phyloP scores from a whole-genome alignment of 2,329 filamentous ascomycete genomes.

The Didymosphaeria variabile region DNA sequence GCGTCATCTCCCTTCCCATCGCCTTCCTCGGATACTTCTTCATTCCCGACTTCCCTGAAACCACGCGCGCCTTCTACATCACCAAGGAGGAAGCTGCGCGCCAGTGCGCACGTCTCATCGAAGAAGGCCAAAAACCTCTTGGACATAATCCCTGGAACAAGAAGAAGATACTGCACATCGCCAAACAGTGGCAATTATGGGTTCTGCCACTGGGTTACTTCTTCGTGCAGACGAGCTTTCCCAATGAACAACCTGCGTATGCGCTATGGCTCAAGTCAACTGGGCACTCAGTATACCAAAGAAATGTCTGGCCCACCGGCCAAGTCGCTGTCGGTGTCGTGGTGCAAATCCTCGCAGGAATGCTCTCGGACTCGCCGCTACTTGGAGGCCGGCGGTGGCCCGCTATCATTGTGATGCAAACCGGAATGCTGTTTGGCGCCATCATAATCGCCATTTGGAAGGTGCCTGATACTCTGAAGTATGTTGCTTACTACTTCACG shows the following conservation, averaged over 20 bases:
- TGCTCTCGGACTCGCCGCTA: slow-evolving; percentile 36
- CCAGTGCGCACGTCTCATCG: slow-evolving; percentile 32
- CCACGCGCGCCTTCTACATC: slow-evolving; percentile 49
- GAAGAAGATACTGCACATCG: slow-evolving; percentile 54
- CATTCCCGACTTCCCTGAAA: slow-evolving; percentile 39
- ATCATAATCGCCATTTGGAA: slow-evolving; percentile 57
- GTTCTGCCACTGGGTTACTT: slow-evolving; percentile 58
- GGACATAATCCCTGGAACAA: slow-evolving; percentile 50
- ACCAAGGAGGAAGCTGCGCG: slow-evolving; percentile 34
- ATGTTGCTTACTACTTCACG: slow-evolving; percentile 35
- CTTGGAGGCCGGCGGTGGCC: slow-evolving; percentile 40
- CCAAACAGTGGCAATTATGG: slow-evolving; percentile 60
- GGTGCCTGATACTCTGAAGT: slow-evolving; percentile 57
- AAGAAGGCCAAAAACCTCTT: slow-evolving; percentile 43
- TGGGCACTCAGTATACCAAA: slow-evolving; percentile 55
- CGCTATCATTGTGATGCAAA: slow-evolving; percentile 52
- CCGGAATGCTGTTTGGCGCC: slow-evolving; percentile 51
- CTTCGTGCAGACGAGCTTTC: slow-evolving; percentile 45
- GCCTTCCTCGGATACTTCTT: slow-evolving; percentile 54
- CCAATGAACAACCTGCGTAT: slow-evolving; percentile 30
- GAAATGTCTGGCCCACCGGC: slow-evolving; percentile 60
- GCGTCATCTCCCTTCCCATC: slow-evolving; percentile 54
- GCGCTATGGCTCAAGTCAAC: slow-evolving; percentile 58
- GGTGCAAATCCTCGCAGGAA: slow-evolving; percentile 56
- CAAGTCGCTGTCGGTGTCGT: slow-evolving; percentile 56